These are phyloP conservation scores for Aspergillus sp. DNA, from an alignment of 2,329 filamentous ascomycete species.

Conservation along the genomic window DNA sequence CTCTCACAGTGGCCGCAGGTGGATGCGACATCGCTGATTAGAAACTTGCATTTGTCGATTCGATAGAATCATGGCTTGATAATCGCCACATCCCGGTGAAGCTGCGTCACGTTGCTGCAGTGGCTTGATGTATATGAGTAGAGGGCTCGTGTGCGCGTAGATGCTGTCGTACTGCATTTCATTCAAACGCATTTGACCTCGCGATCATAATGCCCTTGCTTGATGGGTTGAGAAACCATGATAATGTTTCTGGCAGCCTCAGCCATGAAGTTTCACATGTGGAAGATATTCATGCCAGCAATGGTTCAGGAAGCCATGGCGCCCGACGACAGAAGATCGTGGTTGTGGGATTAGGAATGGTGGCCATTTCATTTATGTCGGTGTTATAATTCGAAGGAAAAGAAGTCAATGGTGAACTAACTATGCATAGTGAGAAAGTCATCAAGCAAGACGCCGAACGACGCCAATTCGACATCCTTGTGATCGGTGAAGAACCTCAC, in stretches of 20 bases:
- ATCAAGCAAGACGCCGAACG: conserved; percentile 73
- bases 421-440: conserved; percentile 66
- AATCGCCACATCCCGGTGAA: conserved; percentile 7
- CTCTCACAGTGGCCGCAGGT: not conserved
- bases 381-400: conserved; percentile 26
- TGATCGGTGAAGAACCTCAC: conserved; percentile 82
- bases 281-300: conserved; percentile 2
- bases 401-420: not conserved
- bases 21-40: conserved; percentile 10
- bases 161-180: conserved; percentile 2
- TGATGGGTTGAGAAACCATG: conserved; percentile 19
- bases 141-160: not conserved
- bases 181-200: not conserved
- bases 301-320: conserved; percentile 3
- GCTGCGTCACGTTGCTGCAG: not conserved
- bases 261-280: conserved; percentile 6
- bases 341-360: conserved; percentile 86
- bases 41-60: conserved; percentile 7
- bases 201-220: conserved; percentile 23
- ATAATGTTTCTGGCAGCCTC: conserved; percentile 17
- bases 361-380: conserved; percentile 81
- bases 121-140: not conserved
- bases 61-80: conserved; percentile 9
- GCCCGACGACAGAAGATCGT: conserved; percentile 58
- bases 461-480: conserved; percentile 70